Evolutionary conservation across 2,329 filamentous ascomycete species (phyloP).

Genomic region (Botrytis elliptica): DNA sequence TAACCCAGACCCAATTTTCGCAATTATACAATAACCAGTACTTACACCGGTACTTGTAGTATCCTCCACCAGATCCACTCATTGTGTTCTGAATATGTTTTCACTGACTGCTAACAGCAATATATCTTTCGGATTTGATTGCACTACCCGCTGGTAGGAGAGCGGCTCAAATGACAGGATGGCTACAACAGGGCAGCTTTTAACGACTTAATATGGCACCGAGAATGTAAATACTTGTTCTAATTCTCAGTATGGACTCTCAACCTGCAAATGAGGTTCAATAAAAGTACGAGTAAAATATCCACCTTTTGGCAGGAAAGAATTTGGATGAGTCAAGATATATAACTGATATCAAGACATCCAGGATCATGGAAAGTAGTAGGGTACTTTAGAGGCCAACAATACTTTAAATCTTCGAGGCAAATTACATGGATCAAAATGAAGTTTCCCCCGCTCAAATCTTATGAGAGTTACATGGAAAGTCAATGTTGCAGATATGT

Average conservation of each 20-base stretch:
- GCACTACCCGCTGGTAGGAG: constrained; percentile 4
- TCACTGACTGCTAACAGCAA: constrained; percentile 39
- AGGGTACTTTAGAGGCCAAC: not conserved
- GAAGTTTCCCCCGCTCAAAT: not conserved
- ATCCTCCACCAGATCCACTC: constrained; percentile 37
- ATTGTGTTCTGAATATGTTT: constrained; percentile 29
- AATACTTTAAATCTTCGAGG: not conserved
- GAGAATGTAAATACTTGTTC: not conserved
- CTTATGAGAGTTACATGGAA: not conserved
- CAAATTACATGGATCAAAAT: not conserved
- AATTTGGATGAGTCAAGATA: not conserved
- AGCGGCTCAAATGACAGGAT: not conserved
- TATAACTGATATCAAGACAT: not conserved
- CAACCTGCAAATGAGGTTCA: not conserved
- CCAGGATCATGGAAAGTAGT: not conserved
- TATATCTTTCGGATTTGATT: constrained; percentile 26
- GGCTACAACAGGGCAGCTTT: not conserved
- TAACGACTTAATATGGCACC: too few relatives aligned
- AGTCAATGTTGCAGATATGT: not conserved
- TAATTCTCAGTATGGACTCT: not conserved
- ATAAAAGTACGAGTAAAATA: not conserved
- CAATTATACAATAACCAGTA: constrained; percentile 54
- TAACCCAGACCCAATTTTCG: constrained; percentile 55
- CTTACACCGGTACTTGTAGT: constrained; percentile 56
- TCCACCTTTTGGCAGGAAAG: not conserved